A percentile compares a stretch with the other conserved stretches of the same genome.
These are phyloP conservation scores for Aurinia saxatilis DNA, from an alignment of 345 rosid species.

Conservation along the genomic window DNA sequence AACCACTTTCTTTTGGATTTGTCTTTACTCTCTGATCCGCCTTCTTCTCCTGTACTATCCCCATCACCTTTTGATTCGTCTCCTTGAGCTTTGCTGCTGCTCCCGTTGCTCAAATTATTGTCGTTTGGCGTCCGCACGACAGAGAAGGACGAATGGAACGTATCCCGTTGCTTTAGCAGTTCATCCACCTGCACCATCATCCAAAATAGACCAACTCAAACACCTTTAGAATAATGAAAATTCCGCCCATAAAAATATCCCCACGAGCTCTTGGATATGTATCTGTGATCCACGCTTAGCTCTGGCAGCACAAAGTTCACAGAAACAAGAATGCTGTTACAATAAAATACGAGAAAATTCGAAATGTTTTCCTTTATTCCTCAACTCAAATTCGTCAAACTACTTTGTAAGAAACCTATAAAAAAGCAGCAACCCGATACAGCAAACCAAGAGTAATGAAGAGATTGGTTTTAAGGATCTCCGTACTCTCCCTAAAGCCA, in stretches of 20 bases:
- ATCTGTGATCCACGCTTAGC: neutral
- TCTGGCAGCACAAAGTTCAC: too few relatives aligned
- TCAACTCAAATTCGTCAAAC: too few relatives aligned
- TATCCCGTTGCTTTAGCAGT: constrained; percentile 77
- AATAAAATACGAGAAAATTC: too few relatives aligned
- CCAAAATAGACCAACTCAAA: constrained; percentile 3
- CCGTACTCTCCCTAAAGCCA: too few relatives aligned
- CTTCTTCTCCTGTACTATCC: constrained; percentile 68
- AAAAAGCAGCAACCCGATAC: too few relatives aligned
- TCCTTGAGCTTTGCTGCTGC: constrained; percentile 54
- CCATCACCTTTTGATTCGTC: constrained; percentile 46
- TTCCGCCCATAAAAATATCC: neutral
- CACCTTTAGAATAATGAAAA: neutral
- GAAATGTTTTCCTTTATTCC: too few relatives aligned
- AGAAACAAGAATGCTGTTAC: too few relatives aligned
- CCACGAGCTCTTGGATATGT: neutral
- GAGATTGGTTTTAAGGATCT: too few relatives aligned
- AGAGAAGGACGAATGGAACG: constrained; percentile 66
- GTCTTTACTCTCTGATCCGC: constrained; percentile 69
- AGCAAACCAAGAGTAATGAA: too few relatives aligned
- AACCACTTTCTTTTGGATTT: constrained; percentile 96
- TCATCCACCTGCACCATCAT: constrained; percentile 66
- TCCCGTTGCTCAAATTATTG: constrained; percentile 47
- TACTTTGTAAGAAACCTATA: too few relatives aligned
- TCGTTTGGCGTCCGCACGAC: constrained; percentile 34